Evolutionary conservation across 2,329 filamentous ascomycete species (phyloP), one percentile per base, ranked within the genome.

Genomic region (Dactylellina haptotyla): DNA sequence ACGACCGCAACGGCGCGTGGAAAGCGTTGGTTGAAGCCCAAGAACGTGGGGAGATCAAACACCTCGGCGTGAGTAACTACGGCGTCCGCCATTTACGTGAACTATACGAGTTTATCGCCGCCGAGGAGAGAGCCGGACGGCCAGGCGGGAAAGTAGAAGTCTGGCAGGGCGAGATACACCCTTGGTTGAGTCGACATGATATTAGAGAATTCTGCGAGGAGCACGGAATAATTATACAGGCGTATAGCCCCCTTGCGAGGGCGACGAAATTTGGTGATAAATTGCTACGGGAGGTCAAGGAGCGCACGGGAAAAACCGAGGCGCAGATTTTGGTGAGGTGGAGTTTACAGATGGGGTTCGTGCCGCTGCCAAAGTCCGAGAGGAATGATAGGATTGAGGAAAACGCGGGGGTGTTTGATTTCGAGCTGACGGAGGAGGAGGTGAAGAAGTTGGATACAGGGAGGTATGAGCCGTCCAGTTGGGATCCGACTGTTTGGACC

Each of bases 101-200:
- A 79, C 81, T 89, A 28, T 85, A 87, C 79, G 79, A 78, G 63
- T 84, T 88, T 80, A 88, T 87, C 67, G 82, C 81, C 59, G 54
- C 34, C 16, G 75, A 41, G 54, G 75, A 62, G 69, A 79, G 80
- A 16, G 86, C 87, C 80, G 69, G 69, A 48, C 28, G 69, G 20
- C 88, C 87, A 76, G 88, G 87, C 46, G 91, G 91, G 23, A 83
- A 91, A 41, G 85, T 97, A 78, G 90, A 89, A 73, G 90, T 97
- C 37, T 93, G 92, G 41, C 93, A 97, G 81, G 92, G 90, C 81
- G 93, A 97, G 82, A 83, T 97, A 9, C 93, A 97, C 81, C 93
- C 93, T 0, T 97, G 92, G 93, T 87, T 93, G 43, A 85, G 88
- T 6, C 85, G 93, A n/a, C 83, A 84, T 20, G 92, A 97, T 78